Evolutionary conservation across 352 stramenopile species (phyloP).

Genomic region (Globisporangium nodosum): DNA sequence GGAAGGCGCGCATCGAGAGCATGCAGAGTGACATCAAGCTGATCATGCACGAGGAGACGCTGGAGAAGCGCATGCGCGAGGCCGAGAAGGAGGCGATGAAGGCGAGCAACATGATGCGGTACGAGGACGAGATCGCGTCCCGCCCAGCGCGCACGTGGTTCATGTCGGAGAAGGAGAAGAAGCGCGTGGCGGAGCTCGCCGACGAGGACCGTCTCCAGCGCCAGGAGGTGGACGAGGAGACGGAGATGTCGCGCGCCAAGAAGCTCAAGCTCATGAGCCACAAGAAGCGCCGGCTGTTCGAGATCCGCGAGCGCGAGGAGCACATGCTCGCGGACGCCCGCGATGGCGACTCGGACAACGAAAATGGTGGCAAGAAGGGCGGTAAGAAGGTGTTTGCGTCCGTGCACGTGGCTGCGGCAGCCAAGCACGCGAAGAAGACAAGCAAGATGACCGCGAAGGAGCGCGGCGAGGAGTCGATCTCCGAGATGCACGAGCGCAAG

Average conservation of each 20-base stretch:
- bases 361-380: conserved; percentile 23
- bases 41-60: conserved; percentile 83
- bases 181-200: conserved; percentile 62
- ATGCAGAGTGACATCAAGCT: conserved; percentile 75
- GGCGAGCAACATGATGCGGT: conserved; percentile 87
- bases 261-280: conserved; percentile 86
- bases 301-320: conserved; percentile 82
- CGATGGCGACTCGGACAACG: conserved; percentile 32
- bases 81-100: conserved; percentile 87
- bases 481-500: conserved; percentile 74
- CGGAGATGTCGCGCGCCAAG: conserved; percentile 47
- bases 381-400: conserved; percentile 72
- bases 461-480: conserved; percentile 74
- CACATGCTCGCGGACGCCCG: conserved; percentile 63
- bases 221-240: conserved; percentile 27
- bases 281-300: conserved; percentile 81
- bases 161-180: conserved; percentile 88
- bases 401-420: conserved; percentile 68
- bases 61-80: conserved; percentile 88
- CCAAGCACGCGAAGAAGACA: conserved; percentile 81
- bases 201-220: conserved; percentile 53
- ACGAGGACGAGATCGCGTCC: conserved; percentile 88
- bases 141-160: conserved; percentile 91
- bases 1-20: conserved; percentile 78
- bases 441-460: conserved; percentile 41